phyloP scores from a whole-genome alignment of 176 grass and related monocot genomes.

The Zoysia japonica region DNA sequence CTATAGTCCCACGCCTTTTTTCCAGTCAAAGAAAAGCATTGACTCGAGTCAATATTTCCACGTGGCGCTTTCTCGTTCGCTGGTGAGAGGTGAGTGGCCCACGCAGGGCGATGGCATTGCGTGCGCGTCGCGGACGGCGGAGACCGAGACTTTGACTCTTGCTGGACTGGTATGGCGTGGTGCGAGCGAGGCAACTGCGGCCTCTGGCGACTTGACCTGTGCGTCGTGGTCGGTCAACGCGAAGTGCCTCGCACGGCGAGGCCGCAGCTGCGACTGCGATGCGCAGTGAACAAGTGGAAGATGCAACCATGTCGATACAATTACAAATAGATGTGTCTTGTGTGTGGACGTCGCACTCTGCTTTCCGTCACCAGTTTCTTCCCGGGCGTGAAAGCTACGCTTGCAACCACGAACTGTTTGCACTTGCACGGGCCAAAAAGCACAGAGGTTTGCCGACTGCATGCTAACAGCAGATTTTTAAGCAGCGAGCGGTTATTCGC shows the following conservation, averaged over 20 bases:
- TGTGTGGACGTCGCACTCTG: not conserved
- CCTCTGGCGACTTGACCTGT: constrained; percentile 37
- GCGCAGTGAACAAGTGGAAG: too few relatives aligned
- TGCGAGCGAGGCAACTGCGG: not conserved
- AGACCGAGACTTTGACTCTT: constrained; percentile 9
- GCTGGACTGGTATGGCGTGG: not conserved
- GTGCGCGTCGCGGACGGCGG: not conserved
- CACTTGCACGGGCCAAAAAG: too few relatives aligned
- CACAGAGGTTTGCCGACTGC: too few relatives aligned
- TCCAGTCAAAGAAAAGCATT: not conserved
- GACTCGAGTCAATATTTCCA: not conserved
- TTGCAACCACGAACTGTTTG: too few relatives aligned
- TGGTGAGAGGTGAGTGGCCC: not conserved
- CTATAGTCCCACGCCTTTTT: not conserved
- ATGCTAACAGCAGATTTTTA: too few relatives aligned
- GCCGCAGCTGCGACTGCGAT: too few relatives aligned
- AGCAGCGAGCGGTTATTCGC: too few relatives aligned
- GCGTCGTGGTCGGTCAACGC: constrained; percentile 3
- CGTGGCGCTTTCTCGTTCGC: not conserved
- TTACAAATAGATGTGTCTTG: not conserved
- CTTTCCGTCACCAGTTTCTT: too few relatives aligned
- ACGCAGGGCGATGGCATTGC: not conserved
- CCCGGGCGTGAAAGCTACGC: constrained; percentile 8
- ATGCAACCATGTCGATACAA: too few relatives aligned
- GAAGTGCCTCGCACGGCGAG: constrained; percentile 26